phyloP scores from a whole-genome alignment of 78 protist species.

The Chrysochromulina parva region DNA sequence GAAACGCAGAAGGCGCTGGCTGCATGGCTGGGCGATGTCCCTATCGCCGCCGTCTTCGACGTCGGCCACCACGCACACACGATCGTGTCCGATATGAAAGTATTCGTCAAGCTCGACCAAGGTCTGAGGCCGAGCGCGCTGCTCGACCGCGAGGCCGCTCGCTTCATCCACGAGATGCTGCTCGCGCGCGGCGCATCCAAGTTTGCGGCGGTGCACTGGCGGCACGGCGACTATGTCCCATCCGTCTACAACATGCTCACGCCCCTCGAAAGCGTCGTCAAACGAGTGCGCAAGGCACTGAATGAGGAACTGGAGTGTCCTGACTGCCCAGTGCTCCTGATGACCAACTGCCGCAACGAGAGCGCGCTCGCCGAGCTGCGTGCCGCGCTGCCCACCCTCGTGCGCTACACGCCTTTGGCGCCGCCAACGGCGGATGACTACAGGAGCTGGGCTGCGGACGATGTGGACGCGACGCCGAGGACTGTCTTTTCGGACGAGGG shows the following conservation, averaged over 20 bases:
- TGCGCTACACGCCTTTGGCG: no score
- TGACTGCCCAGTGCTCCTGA: neutral
- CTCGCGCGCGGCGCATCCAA: neutral
- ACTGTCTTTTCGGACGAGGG: neutral
- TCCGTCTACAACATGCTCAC: neutral
- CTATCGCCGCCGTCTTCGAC: neutral
- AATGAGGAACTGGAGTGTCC: neutral
- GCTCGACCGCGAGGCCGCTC: neutral
- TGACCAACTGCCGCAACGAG: neutral
- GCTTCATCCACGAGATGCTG: neutral
- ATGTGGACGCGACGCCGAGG: neutral
- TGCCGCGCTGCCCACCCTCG: neutral
- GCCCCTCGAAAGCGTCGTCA: neutral
- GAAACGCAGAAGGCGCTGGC: no score
- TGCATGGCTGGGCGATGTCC: neutral
- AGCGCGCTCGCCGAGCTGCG: neutral
- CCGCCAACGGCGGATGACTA: no score
- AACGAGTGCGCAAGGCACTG: neutral
- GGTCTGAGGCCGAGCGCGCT: no score
- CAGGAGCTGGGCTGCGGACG: no score
- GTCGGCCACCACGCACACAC: neutral
- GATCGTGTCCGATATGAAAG: neutral
- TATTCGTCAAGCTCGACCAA: neutral
- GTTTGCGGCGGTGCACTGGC: neutral
- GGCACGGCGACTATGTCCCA: neutral